Conservation (phyloP, 2,329 filamentous ascomycete species). For the Periconia macrospinosa region DNA sequence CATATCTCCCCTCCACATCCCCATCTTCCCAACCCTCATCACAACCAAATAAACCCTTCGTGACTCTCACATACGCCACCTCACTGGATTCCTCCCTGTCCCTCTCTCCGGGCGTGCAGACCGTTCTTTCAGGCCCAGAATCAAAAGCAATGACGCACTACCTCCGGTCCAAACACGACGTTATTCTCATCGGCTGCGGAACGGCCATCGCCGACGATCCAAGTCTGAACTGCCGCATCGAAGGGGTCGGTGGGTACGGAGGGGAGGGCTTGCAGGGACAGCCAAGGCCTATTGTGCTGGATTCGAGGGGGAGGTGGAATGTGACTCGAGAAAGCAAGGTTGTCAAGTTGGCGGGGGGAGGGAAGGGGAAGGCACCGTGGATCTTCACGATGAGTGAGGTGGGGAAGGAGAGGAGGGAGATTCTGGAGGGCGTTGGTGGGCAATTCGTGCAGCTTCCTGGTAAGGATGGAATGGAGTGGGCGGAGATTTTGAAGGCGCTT, state of each 20-base stretch:
- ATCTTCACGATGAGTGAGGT: constrained; percentile 54
- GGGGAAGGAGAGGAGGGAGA: constrained; percentile 30
- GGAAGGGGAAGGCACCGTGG: constrained; percentile 73
- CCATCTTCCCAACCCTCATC: neutral
- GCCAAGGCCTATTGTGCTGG: constrained; percentile 79
- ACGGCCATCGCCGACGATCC: constrained; percentile 87
- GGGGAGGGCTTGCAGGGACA: constrained; percentile 59
- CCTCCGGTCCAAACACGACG: constrained; percentile 78
- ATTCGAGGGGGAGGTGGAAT: constrained; percentile 76
- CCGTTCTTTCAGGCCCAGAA: constrained; percentile 76
- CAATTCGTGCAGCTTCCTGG: constrained; percentile 18
- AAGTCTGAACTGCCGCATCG: constrained; percentile 77
- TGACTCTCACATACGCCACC: constrained; percentile 84
- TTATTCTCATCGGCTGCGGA: constrained; percentile 81
- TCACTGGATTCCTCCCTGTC: constrained; percentile 84
- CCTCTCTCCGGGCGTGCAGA: constrained; percentile 76
- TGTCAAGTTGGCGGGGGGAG: constrained; percentile 63
- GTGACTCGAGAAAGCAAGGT: constrained; percentile 64
- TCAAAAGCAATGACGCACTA: constrained; percentile 95
- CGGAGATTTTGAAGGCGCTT: constrained; percentile 62
- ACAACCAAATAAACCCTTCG: constrained; percentile 16
- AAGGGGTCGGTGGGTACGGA: constrained; percentile 60
- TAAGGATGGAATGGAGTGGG: constrained; percentile 54
- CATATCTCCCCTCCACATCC: constrained; percentile 51
- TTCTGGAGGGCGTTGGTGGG: constrained; percentile 33